Evolutionary conservation across 306 rosid species (phyloP).

Genomic region (Morella rubra): DNA sequence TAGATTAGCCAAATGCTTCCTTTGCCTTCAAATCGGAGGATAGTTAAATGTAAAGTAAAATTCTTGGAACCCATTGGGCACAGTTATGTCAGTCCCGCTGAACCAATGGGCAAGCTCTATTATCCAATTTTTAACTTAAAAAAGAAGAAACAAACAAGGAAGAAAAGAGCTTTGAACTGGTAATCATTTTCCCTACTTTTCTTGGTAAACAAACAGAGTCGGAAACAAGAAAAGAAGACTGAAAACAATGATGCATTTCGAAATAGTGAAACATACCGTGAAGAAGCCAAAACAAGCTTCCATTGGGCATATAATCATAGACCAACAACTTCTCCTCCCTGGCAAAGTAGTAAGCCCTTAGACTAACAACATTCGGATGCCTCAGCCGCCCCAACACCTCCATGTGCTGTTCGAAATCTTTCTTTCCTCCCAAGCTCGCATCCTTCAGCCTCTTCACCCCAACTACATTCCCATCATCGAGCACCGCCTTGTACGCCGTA

Average conservation of each 20-base stretch:
- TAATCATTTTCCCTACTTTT: background rate
- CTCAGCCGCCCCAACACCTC: slow-evolving; percentile 58
- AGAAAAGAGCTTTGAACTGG: too few species aligned
- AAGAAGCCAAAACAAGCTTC: slow-evolving; percentile 80
- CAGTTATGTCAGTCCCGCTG: background rate
- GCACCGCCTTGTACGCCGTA: slow-evolving; percentile 79
- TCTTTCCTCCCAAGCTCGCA: slow-evolving; percentile 63
- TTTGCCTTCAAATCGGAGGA: slow-evolving; percentile 11
- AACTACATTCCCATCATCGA: slow-evolving; percentile 78
- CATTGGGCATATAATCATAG: slow-evolving; percentile 79
- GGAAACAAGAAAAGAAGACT: background rate
- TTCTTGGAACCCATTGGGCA: background rate
- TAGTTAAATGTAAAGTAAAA: slow-evolving; percentile 2
- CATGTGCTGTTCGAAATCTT: slow-evolving; percentile 77
- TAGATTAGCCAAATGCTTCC: slow-evolving; percentile 12
- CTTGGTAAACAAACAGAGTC: slow-evolving; percentile 6
- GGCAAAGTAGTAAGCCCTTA: slow-evolving; percentile 79
- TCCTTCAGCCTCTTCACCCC: slow-evolving; percentile 87
- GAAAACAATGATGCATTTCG: background rate
- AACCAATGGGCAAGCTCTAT: background rate
- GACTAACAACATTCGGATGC: slow-evolving; percentile 53
- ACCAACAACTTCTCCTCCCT: slow-evolving; percentile 77
- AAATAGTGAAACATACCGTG: slow-evolving; percentile 51
- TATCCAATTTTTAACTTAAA: too few species aligned
- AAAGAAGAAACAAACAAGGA: too few species aligned